Conservation (phyloP, 306 rosid species). For the Pueraria montana region DNA sequence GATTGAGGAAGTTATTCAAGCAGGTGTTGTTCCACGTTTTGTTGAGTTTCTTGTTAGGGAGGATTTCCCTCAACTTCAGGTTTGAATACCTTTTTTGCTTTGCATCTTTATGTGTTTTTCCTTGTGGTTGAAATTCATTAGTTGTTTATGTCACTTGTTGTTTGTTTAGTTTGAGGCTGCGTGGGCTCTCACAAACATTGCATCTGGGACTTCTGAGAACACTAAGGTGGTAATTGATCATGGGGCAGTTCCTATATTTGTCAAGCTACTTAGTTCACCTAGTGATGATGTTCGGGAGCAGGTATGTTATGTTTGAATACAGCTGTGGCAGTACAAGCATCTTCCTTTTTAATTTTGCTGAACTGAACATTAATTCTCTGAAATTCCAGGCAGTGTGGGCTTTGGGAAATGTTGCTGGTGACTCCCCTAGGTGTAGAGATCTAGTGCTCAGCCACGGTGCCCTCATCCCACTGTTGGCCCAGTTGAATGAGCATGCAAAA, state of each 20-base stretch:
- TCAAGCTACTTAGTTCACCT: conserved; percentile 78
- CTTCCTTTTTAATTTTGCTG: too few relatives aligned
- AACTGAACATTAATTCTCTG: too few relatives aligned
- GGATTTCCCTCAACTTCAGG: too few relatives aligned
- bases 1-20: too few relatives aligned
- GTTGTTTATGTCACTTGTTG: too few relatives aligned
- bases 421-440: conserved; percentile 85
- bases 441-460: conserved; percentile 81
- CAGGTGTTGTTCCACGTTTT: too few relatives aligned
- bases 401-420: conserved; percentile 92
- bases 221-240: conserved; percentile 89
- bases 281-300: conserved; percentile 89
- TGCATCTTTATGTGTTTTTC: too few relatives aligned
- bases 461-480: conserved; percentile 69
- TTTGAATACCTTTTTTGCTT: too few relatives aligned
- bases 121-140: too few relatives aligned
- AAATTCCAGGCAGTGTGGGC: conserved; percentile 85
- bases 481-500: conserved; percentile 80
- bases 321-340: too few relatives aligned
- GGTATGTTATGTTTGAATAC: conserved; percentile 50
- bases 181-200: conserved; percentile 91
- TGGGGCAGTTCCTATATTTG: conserved; percentile 85
- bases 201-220: conserved; percentile 86
- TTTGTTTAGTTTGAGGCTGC: conserved; percentile 80
- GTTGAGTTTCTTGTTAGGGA: too few relatives aligned